These are phyloP conservation scores for Colletotrichum siamense DNA, from an alignment of 2,329 filamentous ascomycete species.

Conservation along the genomic window DNA sequence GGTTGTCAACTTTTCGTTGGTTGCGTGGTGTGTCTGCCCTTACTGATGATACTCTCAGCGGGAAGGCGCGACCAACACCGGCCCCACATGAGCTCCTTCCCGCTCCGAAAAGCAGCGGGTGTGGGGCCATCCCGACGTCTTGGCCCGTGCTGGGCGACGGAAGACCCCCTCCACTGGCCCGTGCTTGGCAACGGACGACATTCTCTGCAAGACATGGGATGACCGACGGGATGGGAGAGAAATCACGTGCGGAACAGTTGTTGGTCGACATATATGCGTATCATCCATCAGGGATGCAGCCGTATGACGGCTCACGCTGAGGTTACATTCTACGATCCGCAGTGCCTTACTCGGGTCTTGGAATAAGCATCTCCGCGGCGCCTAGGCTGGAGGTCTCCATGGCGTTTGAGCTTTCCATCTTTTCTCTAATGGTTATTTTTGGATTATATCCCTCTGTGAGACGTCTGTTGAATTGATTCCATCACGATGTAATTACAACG, in stretches of 20 bases:
- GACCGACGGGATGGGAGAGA: accelerated
- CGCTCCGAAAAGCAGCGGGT: background rate
- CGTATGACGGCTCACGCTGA: accelerated
- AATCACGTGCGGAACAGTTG: accelerated
- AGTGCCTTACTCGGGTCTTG: background rate
- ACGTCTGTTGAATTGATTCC: accelerated
- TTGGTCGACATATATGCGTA: background rate
- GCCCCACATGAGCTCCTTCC: background rate
- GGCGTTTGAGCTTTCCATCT: background rate
- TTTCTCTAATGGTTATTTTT: background rate
- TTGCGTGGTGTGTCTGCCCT: background rate
- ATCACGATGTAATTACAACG: too few relatives aligned
- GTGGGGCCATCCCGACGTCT: background rate
- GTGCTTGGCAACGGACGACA: background rate
- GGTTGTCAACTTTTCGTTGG: accelerated
- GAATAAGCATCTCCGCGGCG: background rate
- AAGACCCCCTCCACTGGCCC: too few relatives aligned
- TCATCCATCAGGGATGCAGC: accelerated
- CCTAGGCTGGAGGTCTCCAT: background rate
- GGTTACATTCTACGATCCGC: background rate
- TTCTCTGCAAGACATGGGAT: background rate
- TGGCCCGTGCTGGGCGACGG: background rate
- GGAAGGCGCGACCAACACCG: background rate
- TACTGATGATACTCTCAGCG: background rate
- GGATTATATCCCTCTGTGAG: background rate